Evolutionary conservation across 2,329 filamentous ascomycete species (phyloP).

Genomic region (Sclerotinia nivalis): DNA sequence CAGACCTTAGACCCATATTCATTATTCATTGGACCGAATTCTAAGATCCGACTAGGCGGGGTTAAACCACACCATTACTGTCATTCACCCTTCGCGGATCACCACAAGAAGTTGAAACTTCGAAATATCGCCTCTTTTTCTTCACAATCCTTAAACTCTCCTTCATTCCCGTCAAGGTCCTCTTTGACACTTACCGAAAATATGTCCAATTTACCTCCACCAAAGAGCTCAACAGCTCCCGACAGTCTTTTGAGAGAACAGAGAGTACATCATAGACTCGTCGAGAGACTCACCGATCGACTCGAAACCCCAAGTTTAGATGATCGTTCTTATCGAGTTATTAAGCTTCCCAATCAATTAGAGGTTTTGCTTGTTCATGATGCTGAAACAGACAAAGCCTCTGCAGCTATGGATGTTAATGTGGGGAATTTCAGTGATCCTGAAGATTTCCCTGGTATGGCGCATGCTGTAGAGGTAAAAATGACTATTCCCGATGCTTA

Average conservation of each 20-base stretch:
- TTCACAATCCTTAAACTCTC: constrained; percentile 4
- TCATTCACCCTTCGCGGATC: not conserved
- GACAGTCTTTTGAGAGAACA: constrained; percentile 40
- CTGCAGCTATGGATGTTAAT: constrained; percentile 91
- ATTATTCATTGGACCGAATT: constrained; percentile 18
- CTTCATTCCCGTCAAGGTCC: not conserved
- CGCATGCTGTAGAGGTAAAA: constrained; percentile 77
- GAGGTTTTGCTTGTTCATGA: constrained; percentile 94
- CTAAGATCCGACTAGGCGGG: constrained; percentile 16
- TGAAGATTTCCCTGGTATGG: constrained; percentile 88
- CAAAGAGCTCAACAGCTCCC: constrained; percentile 37
- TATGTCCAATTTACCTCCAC: constrained; percentile 41
- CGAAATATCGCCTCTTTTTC: not conserved
- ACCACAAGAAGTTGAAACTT: constrained; percentile 4
- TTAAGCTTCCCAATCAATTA: constrained; percentile 82
- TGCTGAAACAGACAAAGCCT: constrained; percentile 93
- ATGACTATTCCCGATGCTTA: not conserved
- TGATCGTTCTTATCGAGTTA: constrained; percentile 83
- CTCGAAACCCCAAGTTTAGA: constrained; percentile 84
- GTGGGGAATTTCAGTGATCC: constrained; percentile 95
- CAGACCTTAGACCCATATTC: constrained; percentile 19
- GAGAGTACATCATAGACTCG: constrained; percentile 34
- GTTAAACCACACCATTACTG: constrained; percentile 7
- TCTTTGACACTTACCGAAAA: constrained; percentile 13
- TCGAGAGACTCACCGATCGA: constrained; percentile 59